phyloP scores from a whole-genome alignment of 495 filamentous ascomycete genomes.

The Haplographium delicatum region DNA sequence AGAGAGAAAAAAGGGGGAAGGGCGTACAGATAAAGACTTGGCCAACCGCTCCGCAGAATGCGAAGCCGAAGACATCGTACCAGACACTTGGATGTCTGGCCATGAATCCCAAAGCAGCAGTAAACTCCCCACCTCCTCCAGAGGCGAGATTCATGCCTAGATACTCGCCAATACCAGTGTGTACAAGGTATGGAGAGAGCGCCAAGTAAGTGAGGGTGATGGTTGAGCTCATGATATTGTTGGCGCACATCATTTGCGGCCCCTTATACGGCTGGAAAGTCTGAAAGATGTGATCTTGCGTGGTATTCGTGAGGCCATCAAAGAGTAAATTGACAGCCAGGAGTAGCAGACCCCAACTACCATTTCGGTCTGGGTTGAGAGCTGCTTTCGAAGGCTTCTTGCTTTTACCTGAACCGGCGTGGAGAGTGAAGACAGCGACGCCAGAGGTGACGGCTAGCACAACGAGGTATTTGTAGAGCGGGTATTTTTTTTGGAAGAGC shows the following conservation, averaged over 20 bases:
- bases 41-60: conserved; percentile 86
- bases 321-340: conserved; percentile 90
- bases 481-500: conserved; percentile 83
- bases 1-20: conserved; percentile 1
- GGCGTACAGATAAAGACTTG: conserved; percentile 86
- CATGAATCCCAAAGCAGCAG: conserved; percentile 75
- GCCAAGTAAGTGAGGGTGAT: conserved; percentile 73
- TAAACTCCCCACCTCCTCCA: conserved; percentile 60
- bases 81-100: conserved; percentile 68
- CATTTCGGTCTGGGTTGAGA: conserved; percentile 41
- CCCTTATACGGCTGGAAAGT: conserved; percentile 74
- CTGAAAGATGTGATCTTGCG: conserved; percentile 90
- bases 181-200: conserved; percentile 69
- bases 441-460: conserved; percentile 85
- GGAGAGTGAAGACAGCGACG: conserved; percentile 91
- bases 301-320: conserved; percentile 92
- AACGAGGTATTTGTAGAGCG: conserved; percentile 94
- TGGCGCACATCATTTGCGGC: conserved; percentile 99
- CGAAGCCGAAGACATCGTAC: conserved; percentile 83
- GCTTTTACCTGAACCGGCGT: conserved; percentile 67
- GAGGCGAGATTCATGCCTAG: conserved; percentile 58
- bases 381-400: conserved; percentile 33
- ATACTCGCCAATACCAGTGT: conserved; percentile 58
- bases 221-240: conserved; percentile 75
- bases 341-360: conserved; percentile 73